Conservation (phyloP, 2,329 filamentous ascomycete species). For the Fusarium tanahbumbuense region DNA sequence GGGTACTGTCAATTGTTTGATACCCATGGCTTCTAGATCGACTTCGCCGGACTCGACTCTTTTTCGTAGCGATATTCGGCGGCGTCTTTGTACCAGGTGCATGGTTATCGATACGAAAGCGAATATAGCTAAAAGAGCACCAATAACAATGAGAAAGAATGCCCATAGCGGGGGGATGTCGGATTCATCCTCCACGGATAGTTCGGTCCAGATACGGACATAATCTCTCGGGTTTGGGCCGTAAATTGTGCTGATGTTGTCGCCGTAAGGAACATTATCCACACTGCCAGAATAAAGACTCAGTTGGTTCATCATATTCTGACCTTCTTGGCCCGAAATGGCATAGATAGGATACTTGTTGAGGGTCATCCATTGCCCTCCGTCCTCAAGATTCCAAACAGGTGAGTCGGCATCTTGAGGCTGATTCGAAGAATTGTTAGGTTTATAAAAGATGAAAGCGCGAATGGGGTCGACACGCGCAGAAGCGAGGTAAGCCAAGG, state of each 20-base stretch:
- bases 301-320: constrained; percentile 76
- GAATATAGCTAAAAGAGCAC: constrained; percentile 76
- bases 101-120: constrained; percentile 75
- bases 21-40: constrained; percentile 86
- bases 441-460: constrained; percentile 72
- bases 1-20: constrained; percentile 84
- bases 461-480: constrained; percentile 69
- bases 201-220: constrained; percentile 69
- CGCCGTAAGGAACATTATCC: constrained; percentile 68
- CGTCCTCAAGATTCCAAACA: constrained; percentile 78
- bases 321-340: constrained; percentile 75
- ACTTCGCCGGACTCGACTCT: constrained; percentile 83
- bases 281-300: constrained; percentile 82
- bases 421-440: constrained; percentile 64
- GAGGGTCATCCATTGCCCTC: constrained; percentile 75
- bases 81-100: constrained; percentile 80
- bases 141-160: constrained; percentile 78
- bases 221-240: constrained; percentile 68
- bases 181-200: constrained; percentile 59
- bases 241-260: constrained; percentile 66
- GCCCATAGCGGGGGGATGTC: constrained; percentile 82
- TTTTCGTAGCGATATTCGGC: constrained; percentile 74
- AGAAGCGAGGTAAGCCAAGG: constrained; percentile 75
- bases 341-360: constrained; percentile 87
- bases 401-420: constrained; percentile 74